phyloP scores from a whole-genome alignment of 2,329 filamentous ascomycete genomes.

The Ophiostoma angusticollis region DNA sequence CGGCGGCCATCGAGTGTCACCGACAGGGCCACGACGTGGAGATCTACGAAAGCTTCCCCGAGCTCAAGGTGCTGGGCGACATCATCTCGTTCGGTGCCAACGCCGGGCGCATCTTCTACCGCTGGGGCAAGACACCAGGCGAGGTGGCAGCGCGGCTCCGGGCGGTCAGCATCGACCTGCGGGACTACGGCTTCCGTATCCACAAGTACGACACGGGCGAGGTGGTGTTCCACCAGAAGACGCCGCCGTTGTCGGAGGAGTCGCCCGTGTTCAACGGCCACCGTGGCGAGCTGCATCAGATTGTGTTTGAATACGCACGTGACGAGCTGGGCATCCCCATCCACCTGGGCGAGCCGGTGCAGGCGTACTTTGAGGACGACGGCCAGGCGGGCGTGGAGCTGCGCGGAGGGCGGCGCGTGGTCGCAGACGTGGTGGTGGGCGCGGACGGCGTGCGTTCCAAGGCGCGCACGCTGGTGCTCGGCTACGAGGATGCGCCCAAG shows the following conservation, averaged over 20 bases:
- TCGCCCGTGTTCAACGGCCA: conserved; percentile 48
- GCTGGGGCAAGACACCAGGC: conserved; percentile 37
- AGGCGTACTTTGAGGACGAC: conserved; percentile 42
- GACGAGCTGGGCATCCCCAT: conserved; percentile 43
- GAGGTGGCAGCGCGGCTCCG: conserved; percentile 33
- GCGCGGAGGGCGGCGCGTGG: conserved; percentile 10
- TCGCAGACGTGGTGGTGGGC: conserved; percentile 38
- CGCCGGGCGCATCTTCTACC: conserved; percentile 45
- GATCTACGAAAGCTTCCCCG: conserved; percentile 45
- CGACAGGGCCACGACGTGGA: conserved; percentile 46
- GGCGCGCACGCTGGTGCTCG: conserved; percentile 36
- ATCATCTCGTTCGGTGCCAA: conserved; percentile 52
- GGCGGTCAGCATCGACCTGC: conserved; percentile 38
- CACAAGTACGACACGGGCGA: conserved; percentile 49
- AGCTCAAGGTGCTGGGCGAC: conserved; percentile 46
- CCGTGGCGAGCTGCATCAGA: conserved; percentile 44
- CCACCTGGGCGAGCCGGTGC: conserved; percentile 36
- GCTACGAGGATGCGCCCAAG: conserved; percentile 37
- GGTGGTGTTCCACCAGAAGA: conserved; percentile 42
- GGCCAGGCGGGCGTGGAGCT: conserved; percentile 33
- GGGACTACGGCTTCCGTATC: conserved; percentile 44
- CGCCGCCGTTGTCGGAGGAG: conserved; percentile 29
- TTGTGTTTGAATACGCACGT: conserved; percentile 44
- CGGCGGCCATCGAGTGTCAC: conserved; percentile 49
- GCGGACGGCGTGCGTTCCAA: conserved; percentile 43